A percentile compares a stretch with the other conserved stretches of the same genome.
These are phyloP conservation scores for Hydnum rufescens DNA, from an alignment of 768 basidiomycete species.

Conservation along the genomic window DNA sequence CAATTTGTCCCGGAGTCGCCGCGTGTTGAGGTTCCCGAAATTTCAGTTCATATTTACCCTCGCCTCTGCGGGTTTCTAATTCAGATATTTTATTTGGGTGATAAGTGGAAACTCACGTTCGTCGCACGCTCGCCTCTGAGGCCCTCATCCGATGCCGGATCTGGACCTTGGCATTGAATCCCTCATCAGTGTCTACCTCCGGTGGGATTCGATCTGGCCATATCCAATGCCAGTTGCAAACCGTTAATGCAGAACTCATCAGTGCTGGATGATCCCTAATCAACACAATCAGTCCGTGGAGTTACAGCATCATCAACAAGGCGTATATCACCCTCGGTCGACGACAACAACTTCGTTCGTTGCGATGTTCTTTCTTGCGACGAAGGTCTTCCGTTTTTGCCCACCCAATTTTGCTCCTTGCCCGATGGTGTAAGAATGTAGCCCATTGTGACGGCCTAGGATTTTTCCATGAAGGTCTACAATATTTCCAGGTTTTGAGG, in stretches of 20 bases:
- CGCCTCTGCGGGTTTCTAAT: constrained; percentile 15
- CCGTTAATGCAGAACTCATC: constrained; percentile 18
- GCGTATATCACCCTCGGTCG: not conserved
- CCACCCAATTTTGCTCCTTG: constrained; percentile 54
- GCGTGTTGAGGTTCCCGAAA: constrained; percentile 44
- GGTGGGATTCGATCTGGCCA: constrained; percentile 28
- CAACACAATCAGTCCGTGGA: not conserved
- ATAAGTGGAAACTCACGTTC: constrained; percentile 21
- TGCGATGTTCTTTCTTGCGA: constrained; percentile 44
- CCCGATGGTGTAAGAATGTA: constrained; percentile 77
- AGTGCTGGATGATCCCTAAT: constrained; percentile 42
- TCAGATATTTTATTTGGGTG: constrained; percentile 7
- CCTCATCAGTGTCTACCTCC: constrained; percentile 20
- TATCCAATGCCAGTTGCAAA: constrained; percentile 54
- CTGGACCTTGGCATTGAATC: constrained; percentile 34
- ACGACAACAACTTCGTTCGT: constrained; percentile 59
- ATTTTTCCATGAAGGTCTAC: constrained; percentile 35
- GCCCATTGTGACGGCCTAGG: constrained; percentile 44
- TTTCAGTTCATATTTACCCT: constrained; percentile 20
- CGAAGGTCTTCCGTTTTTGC: constrained; percentile 41
- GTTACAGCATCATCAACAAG: not conserved
- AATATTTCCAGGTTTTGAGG: constrained; percentile 48
- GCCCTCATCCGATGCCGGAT: constrained; percentile 50
- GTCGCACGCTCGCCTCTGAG: constrained; percentile 29
- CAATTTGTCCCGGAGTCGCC: constrained; percentile 65